Percentiles rank a stretch among this genome's conserved stretches.
Evolutionary conservation across 2,329 filamentous ascomycete species (phyloP).

Genomic region (Alternaria dauci): DNA sequence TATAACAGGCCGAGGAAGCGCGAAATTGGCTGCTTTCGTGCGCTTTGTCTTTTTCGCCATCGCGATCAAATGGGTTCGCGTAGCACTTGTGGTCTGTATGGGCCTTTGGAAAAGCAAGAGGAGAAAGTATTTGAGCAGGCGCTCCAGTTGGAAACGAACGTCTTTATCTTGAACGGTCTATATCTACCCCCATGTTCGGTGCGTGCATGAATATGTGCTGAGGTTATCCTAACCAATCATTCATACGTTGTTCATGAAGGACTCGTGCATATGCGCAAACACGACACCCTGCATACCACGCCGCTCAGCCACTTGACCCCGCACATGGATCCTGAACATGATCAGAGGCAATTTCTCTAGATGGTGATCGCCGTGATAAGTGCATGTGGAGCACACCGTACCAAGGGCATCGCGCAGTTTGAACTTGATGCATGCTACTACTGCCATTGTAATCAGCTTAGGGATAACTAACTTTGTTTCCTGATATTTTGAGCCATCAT

Average conservation of each 20-base stretch:
- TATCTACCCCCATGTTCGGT: not conserved
- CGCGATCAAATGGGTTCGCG: not conserved
- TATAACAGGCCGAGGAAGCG: not conserved
- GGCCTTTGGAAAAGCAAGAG: no score
- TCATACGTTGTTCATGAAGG: conserved; percentile 1
- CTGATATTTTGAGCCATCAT: fast-evolving
- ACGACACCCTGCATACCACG: conserved; percentile 9
- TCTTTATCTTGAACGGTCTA: not conserved
- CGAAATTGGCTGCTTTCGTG: conserved; percentile 1
- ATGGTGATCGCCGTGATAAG: not conserved
- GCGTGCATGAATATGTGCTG: not conserved
- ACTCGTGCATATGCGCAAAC: conserved; percentile 9
- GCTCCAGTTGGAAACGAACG: not conserved
- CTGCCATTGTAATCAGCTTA: no score
- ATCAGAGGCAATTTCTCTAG: not conserved
- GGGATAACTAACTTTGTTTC: no score
- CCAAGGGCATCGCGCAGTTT: not conserved
- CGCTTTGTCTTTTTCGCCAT: conserved; percentile 5
- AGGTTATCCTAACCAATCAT: not conserved
- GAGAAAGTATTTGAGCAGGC: not conserved
- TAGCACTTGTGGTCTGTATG: no score
- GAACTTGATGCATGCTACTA: not conserved
- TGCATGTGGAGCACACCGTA: not conserved
- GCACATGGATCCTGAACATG: conserved; percentile 2
- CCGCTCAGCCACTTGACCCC: conserved; percentile 7